A percentile compares a stretch with the other conserved stretches of the same genome.
phyloP scores from a whole-genome alignment of 2,329 filamentous ascomycete species.

The Geosmithia morbida region DNA sequence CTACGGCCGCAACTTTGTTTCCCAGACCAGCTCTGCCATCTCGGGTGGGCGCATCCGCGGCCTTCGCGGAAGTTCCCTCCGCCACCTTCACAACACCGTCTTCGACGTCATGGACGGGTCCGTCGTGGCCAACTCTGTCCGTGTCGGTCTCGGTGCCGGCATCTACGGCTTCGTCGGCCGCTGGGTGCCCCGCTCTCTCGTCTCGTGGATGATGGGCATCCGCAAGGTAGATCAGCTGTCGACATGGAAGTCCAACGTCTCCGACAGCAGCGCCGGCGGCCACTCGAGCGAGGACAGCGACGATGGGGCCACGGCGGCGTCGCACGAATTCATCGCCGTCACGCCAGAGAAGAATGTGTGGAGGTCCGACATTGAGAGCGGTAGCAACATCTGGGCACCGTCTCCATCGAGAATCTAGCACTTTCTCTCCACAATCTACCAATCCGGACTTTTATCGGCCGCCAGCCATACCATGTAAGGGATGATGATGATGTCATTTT shows the following conservation, averaged over 20 bases:
- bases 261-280: conserved; percentile 19
- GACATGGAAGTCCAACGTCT: conserved; percentile 30
- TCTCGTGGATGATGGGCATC: conserved; percentile 91
- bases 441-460: no score
- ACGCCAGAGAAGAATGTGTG: conserved; percentile 24
- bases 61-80: conserved; percentile 54
- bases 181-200: conserved; percentile 61
- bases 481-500: no score
- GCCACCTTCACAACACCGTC: conserved; percentile 72
- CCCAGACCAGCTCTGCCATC: conserved; percentile 38
- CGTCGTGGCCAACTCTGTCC: conserved; percentile 47
- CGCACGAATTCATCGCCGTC: conserved; percentile 37
- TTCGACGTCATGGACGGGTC: conserved; percentile 74
- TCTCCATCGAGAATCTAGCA: conserved; percentile 4
- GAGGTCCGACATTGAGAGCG: conserved; percentile 21
- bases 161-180: conserved; percentile 76
- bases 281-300: conserved; percentile 17
- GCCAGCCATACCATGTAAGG: no score
- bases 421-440: not conserved
- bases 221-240: conserved; percentile 43
- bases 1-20: conserved; percentile 49
- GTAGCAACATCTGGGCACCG: conserved; percentile 29
- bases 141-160: conserved; percentile 72
- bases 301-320: conserved; percentile 7
- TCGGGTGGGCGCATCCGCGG: conserved; percentile 42